A percentile compares a stretch with the other conserved stretches of the same genome.
Evolutionary conservation across 2,329 filamentous ascomycete genomes (phyloP).

Genomic region (Blastomyces silverae): DNA sequence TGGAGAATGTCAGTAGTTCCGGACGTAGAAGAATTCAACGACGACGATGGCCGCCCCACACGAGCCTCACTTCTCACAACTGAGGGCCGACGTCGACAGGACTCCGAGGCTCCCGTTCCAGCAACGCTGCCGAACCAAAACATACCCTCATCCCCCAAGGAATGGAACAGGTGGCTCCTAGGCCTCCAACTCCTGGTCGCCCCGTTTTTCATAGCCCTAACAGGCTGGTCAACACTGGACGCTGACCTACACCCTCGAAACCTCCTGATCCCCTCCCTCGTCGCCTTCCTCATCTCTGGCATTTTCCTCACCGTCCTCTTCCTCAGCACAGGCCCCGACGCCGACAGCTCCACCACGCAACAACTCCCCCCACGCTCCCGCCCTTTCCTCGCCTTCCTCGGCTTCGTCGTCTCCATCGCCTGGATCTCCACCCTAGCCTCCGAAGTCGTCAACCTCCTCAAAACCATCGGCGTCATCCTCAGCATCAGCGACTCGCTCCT

Average conservation of each 20-base stretch:
- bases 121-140: constrained; percentile 27
- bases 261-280: constrained; percentile 54
- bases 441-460: constrained; percentile 91
- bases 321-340: constrained; percentile 50
- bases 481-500: constrained; percentile 92
- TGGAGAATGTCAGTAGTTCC: constrained; percentile 9
- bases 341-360: constrained; percentile 39
- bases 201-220: constrained; percentile 70
- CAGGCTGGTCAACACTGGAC: constrained; percentile 58
- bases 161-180: constrained; percentile 90
- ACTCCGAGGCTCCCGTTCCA: constrained; percentile 38
- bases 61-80: neutral
- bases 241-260: constrained; percentile 46
- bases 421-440: constrained; percentile 97
- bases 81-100: constrained; percentile 20
- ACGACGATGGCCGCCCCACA: neutral
- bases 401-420: constrained; percentile 83
- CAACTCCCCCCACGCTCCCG: constrained; percentile 65
- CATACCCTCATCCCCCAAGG: constrained; percentile 34
- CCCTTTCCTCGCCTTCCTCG: constrained; percentile 74
- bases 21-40: constrained; percentile 7
- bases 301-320: constrained; percentile 61
- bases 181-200: constrained; percentile 79
- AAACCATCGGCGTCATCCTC: constrained; percentile 83
- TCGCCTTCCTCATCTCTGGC: constrained; percentile 62